Percentiles rank a stretch among this genome's conserved stretches.
phyloP scores from a whole-genome alignment of 202 grass and related monocot species.

The Digitaria exilis region DNA sequence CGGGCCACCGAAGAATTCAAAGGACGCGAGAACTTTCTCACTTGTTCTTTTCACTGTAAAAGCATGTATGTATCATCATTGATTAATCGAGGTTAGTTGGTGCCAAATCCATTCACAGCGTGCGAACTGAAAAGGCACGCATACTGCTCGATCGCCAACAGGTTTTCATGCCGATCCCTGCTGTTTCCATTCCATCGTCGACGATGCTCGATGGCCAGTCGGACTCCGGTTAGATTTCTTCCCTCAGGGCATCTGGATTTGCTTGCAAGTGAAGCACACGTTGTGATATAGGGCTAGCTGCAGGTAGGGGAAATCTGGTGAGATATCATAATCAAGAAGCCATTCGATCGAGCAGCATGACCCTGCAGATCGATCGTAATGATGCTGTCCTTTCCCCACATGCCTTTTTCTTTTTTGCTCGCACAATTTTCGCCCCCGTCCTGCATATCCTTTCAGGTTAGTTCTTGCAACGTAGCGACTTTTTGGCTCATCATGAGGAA shows the following conservation, averaged over 20 bases:
- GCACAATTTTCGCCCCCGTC: conserved; percentile 7
- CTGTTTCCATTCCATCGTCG: too few species aligned
- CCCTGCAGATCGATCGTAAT: neutral
- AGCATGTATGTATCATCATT: neutral
- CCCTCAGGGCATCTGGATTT: too few species aligned
- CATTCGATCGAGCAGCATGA: neutral
- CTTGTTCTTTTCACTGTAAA: neutral
- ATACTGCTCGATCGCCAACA: neutral
- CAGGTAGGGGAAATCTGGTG: conserved; percentile 4
- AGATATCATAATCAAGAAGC: conserved; percentile 5
- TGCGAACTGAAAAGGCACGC: neutral
- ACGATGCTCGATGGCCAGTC: neutral
- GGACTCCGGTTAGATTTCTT: too few species aligned
- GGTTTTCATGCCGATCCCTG: neutral
- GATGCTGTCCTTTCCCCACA: conserved; percentile 37
- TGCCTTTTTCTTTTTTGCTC: neutral
- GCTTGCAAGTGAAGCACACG: conserved; percentile 27
- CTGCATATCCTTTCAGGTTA: neutral
- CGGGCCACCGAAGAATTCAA: neutral
- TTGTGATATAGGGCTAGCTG: neutral
- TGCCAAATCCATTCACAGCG: neutral
- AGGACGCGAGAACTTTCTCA: neutral
- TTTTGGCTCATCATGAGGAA: neutral
- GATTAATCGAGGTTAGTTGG: conserved; percentile 1
- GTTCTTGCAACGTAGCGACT: conserved; percentile 1